A percentile compares a stretch with the other conserved stretches of the same genome.
Conservation (phyloP, 2,329 filamentous ascomycete species). For the Colletotrichum zoysiae region DNA sequence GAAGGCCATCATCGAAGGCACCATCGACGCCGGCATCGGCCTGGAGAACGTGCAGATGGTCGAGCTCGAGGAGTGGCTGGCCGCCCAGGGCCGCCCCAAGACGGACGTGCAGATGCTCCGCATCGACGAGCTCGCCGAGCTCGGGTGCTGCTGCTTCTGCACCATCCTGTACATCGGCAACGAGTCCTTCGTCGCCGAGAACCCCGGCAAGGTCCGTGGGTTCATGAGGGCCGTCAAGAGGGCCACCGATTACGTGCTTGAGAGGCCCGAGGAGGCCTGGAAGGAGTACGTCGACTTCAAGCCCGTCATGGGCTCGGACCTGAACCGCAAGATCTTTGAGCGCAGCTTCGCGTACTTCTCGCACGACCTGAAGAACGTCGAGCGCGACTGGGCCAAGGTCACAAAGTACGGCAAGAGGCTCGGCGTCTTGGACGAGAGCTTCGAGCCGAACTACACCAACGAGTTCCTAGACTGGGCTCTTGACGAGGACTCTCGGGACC, state of each 20-base stretch:
- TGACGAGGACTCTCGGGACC: constrained; percentile 74
- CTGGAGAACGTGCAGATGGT: constrained; percentile 89
- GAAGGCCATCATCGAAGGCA: constrained; percentile 79
- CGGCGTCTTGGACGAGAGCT: constrained; percentile 72
- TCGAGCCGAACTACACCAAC: constrained; percentile 82
- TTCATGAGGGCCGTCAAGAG: constrained; percentile 81
- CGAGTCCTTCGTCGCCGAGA: constrained; percentile 74
- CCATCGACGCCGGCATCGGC: constrained; percentile 80
- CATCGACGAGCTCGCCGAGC: constrained; percentile 83
- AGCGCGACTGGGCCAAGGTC: constrained; percentile 82
- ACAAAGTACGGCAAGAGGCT: constrained; percentile 82
- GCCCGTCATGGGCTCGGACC: constrained; percentile 73
- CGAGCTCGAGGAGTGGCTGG: constrained; percentile 82
- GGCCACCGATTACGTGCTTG: constrained; percentile 79
- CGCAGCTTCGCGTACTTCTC: constrained; percentile 83
- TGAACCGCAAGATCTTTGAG: constrained; percentile 86
- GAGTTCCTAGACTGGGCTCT: constrained; percentile 75
- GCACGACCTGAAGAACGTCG: constrained; percentile 79
- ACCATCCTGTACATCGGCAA: constrained; percentile 85
- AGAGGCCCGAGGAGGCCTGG: constrained; percentile 73
- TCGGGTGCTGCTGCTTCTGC: constrained; percentile 89
- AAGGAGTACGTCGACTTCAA: constrained; percentile 79
- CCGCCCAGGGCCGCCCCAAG: constrained; percentile 70
- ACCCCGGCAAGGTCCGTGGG: constrained; percentile 73
- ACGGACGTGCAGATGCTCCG: constrained; percentile 83